Evolutionary conservation across 129 eudicot species (phyloP).

Genomic region (Deinandra increscens): DNA sequence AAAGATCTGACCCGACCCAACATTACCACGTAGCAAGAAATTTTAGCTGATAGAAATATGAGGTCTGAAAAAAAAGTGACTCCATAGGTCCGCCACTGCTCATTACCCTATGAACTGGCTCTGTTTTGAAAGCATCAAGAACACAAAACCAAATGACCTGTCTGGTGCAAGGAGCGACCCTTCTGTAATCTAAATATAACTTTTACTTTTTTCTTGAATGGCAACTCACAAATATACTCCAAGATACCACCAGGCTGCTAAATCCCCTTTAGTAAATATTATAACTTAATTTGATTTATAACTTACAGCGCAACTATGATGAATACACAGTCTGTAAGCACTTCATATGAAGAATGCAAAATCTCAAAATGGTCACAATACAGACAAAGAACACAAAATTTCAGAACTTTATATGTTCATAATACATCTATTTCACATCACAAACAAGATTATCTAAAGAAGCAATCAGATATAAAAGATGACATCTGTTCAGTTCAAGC

Average conservation of each 20-base stretch:
- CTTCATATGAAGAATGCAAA: background rate
- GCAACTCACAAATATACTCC: too few species aligned
- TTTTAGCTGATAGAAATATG: too few species aligned
- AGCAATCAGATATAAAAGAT: background rate
- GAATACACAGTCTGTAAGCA: background rate
- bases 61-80: too few species aligned
- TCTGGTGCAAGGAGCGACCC: background rate
- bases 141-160: background rate
- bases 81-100: too few species aligned
- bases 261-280: too few species aligned
- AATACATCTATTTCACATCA: constrained; percentile 15
- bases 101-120: background rate
- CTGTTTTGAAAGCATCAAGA: background rate
- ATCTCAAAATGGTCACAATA: background rate
- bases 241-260: too few species aligned
- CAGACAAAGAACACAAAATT: constrained; percentile 11
- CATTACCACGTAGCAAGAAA: too few species aligned
- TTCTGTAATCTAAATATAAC: background rate
- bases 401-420: background rate
- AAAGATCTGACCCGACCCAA: too few species aligned
- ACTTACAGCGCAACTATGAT: too few species aligned
- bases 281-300: too few species aligned
- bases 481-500: constrained; percentile 14
- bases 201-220: too few species aligned
- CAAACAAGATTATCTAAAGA: constrained; percentile 1